Evolutionary conservation across 345 rosid species (phyloP), one percentile per base, ranked within the genome.

Genomic region (Viola odorata): DNA sequence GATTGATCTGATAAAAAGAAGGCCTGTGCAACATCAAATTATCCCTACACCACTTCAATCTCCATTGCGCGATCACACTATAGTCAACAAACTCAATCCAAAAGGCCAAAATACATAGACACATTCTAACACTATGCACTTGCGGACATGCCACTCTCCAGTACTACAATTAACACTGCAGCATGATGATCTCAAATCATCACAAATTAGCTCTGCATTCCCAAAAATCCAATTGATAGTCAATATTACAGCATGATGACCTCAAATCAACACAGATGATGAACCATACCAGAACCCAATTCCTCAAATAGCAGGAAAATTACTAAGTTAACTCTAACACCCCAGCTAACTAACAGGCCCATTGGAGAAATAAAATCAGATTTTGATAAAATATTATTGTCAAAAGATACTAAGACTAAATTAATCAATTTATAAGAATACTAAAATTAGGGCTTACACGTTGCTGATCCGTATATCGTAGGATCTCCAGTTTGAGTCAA

Each of bases 391-490:
- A 1, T 5, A 6, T 56, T 0, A 32, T 14, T 15, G 17, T 3
- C 41, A 2, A 12, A 41, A 45, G 36, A n/a, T 23, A 6, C 37
- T 23, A 50, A 40, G 15, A 15, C 9, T 7, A 39, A 45, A 38
- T 41, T 7, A 53, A 32, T 3, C 5, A 5, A 53, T 16, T 3
- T 6, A 53, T 23, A 14, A 39, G 7, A 40, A 56, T 38, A 38
- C 17, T 3, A 62, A 65, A 48, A 45, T 39, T 37, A 40, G 64
- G 41, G 55, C 64, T 70, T 64, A 70, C 74, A 47, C 17, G 55
- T 53, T 57, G 17, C 9, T 39, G 68, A 70, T 58, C 66, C 60
- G 53, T 53, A 51, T 63, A 45, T 60, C 39, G 69, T 7, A 63
- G 32, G 57, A 13, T 60, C 52, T 53, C 60, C 59, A 41, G 55